A percentile compares a stretch with the other conserved stretches of the same genome.
These are phyloP conservation scores for Exsudoporus frostii DNA, from an alignment of 768 basidiomycete genomes.

Conservation along the genomic window DNA sequence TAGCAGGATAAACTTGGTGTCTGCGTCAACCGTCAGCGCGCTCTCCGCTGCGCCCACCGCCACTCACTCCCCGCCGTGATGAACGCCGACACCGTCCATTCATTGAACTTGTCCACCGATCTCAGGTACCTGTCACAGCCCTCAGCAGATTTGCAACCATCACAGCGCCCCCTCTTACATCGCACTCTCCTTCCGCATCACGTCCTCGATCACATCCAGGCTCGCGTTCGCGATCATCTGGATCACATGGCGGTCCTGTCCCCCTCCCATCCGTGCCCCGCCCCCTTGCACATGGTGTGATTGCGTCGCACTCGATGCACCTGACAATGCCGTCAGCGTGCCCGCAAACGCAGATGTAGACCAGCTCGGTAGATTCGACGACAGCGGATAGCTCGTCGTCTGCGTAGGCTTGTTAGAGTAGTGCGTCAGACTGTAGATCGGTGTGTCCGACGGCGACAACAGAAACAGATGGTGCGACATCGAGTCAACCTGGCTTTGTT, in stretches of 20 bases:
- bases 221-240: conserved; percentile 99
- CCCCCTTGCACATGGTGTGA: conserved; percentile 58
- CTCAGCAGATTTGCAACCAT: conserved; percentile 14
- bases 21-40: conserved; percentile 40
- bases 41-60: neutral
- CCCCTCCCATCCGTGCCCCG: conserved; percentile 67
- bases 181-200: conserved; percentile 74
- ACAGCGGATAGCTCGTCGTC: conserved; percentile 60
- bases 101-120: conserved; percentile 95
- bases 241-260: conserved; percentile 88
- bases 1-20: conserved; percentile 91
- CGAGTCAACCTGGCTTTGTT: conserved; percentile 7
- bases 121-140: conserved; percentile 78
- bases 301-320: conserved; percentile 74
- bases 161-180: conserved; percentile 55
- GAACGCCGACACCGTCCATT: conserved; percentile 97
- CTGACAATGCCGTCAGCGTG: conserved; percentile 81
- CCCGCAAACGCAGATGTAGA: conserved; percentile 90
- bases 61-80: conserved; percentile 89
- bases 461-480: conserved; percentile 90
- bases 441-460: conserved; percentile 83
- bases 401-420: conserved; percentile 72
- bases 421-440: conserved; percentile 80
- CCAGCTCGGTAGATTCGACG: conserved; percentile 85
- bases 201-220: conserved; percentile 92